Conservation (phyloP, 169 alveolate species). For the Cryptosporidium sp. region DNA sequence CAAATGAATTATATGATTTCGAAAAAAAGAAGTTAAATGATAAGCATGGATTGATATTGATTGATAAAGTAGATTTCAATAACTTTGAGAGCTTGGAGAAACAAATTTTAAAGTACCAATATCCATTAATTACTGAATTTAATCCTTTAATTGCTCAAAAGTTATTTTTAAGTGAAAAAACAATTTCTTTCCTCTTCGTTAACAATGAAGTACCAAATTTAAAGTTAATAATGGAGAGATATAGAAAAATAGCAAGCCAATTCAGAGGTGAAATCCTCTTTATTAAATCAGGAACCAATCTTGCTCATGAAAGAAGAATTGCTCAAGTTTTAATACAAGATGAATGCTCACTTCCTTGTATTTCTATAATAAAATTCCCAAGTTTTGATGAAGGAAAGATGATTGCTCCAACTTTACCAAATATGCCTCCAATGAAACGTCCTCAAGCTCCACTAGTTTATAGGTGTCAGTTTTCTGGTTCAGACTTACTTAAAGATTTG, state of each 20-base stretch:
- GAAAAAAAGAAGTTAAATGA: not conserved
- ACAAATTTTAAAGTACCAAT: constrained; percentile 50
- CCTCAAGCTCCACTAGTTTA: constrained; percentile 60
- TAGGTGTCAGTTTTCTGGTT: constrained; percentile 9
- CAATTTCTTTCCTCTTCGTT: constrained; percentile 33
- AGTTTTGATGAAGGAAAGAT: constrained; percentile 3
- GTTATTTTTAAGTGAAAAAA: constrained; percentile 29
- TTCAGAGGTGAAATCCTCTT: constrained; percentile 65
- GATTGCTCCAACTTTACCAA: constrained; percentile 10
- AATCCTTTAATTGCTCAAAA: constrained; percentile 62
- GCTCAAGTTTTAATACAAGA: constrained; percentile 57
- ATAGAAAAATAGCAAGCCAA: constrained; percentile 13
- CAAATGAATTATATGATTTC: not conserved
- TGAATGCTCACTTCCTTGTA: constrained; percentile 18
- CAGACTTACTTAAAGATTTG: constrained; percentile 20
- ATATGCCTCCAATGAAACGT: constrained; percentile 55
- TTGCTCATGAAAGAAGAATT: constrained; percentile 62
- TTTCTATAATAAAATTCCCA: constrained; percentile 41
- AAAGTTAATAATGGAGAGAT: constrained; percentile 27
- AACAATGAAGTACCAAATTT: constrained; percentile 14
- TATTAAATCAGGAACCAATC: constrained; percentile 34
- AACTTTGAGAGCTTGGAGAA: constrained; percentile 24
- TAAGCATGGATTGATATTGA: not conserved
- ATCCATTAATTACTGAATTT: constrained; percentile 42
- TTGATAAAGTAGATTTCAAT: constrained; percentile 29